Evolutionary conservation across 78 protist species (phyloP).

Genomic region (Dictyostelium intermedium): DNA sequence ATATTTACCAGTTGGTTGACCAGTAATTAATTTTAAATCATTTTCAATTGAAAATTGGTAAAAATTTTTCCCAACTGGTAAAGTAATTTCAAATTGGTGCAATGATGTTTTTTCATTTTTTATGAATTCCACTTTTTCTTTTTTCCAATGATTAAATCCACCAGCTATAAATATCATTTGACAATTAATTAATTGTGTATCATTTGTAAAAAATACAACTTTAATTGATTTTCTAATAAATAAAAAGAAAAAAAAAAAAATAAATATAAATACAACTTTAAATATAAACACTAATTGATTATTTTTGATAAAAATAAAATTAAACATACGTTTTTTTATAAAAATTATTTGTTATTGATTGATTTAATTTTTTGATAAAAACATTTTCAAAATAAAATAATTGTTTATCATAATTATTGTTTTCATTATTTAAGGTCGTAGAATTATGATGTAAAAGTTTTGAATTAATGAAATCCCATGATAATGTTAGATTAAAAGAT

Average conservation of each 20-base stretch:
- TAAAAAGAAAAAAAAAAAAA: neutral
- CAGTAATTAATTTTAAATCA: neutral
- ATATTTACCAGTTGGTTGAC: neutral
- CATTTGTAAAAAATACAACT: neutral
- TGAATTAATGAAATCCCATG: neutral
- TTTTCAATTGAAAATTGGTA: neutral
- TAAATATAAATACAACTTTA: no score
- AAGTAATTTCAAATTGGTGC: neutral
- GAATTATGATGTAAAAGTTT: neutral
- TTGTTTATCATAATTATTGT: neutral
- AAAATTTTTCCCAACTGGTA: neutral
- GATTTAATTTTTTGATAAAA: neutral
- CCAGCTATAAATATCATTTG: neutral
- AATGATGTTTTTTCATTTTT: neutral
- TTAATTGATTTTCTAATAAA: neutral
- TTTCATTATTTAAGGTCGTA: neutral
- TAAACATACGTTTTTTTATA: neutral
- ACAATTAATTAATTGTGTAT: neutral
- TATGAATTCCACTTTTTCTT: neutral
- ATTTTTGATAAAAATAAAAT: neutral
- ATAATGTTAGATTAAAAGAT: neutral
- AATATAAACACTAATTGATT: no score
- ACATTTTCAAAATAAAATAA: neutral
- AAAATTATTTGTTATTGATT: neutral
- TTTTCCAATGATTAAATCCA: neutral